Evolutionary conservation across 768 basidiomycete genomes (phyloP).

Genomic region (Collybia mongolica): DNA sequence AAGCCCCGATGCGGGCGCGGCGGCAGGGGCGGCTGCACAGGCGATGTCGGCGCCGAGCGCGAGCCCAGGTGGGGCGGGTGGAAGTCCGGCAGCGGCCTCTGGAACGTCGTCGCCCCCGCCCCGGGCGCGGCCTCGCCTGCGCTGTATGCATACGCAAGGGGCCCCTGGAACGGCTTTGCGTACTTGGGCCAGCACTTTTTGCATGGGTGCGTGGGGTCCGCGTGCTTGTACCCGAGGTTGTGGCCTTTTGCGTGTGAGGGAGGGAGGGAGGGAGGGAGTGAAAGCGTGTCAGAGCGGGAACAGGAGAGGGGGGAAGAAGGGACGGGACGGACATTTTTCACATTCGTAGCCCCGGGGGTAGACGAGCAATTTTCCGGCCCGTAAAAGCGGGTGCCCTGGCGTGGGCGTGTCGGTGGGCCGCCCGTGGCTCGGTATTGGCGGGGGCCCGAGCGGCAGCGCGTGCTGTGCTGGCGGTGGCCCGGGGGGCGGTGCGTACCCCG

Average conservation of each 20-base stretch:
- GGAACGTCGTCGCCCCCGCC: slow-evolving; percentile 21
- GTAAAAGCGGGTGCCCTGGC: slow-evolving; percentile 67
- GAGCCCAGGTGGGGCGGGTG: slow-evolving; percentile 11
- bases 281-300: neutral
- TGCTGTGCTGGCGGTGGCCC: slow-evolving; percentile 18
- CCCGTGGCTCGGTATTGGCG: slow-evolving; percentile 20
- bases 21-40: neutral
- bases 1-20: neutral
- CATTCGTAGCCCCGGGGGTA: slow-evolving; percentile 68
- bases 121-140: neutral
- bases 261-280: neutral
- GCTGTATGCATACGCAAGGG: slow-evolving; percentile 51
- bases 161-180: slow-evolving; percentile 57
- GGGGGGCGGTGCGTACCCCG: slow-evolving; percentile 19
- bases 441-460: neutral
- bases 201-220: slow-evolving; percentile 43
- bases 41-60: no score
- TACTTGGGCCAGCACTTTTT: slow-evolving; percentile 75
- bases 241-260: slow-evolving; percentile 1
- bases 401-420: slow-evolving; percentile 62
- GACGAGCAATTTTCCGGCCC: slow-evolving; percentile 59
- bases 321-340: slow-evolving; percentile 54
- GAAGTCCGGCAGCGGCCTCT: slow-evolving; percentile 34
- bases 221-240: slow-evolving; percentile 5
- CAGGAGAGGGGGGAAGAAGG: neutral